Base-by-base conservation (phyloP, 495 filamentous ascomycete species). In the Neurospora sp. region DNA sequence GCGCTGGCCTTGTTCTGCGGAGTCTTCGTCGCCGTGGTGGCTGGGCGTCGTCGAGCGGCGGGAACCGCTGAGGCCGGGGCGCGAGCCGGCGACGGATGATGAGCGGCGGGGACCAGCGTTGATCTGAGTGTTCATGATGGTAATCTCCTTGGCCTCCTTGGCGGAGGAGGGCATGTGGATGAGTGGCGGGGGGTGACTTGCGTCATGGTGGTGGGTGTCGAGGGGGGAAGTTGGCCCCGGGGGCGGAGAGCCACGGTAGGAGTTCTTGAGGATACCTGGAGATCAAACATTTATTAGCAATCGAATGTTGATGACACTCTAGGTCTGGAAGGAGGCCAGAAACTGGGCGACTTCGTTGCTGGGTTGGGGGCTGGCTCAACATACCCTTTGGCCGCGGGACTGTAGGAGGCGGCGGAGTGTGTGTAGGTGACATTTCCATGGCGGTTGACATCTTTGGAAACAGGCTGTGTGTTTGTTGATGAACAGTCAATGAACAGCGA, bases 211-310 rank as follows among this genome's bases (percentile, higher is more conserved):
- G 70, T 79, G 72, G 70, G 78, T 76, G 69, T 81, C 79, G 69
- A 79, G 73, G 15, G 85, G 86, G n/a, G 86, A 88, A 69, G 78
- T 69, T 42, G 85, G 83, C 7, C 54, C 54, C 6, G 54, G 7
- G 39, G 85, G 81, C 48, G 83, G 85, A 13, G 90, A 91, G 76
- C 84, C 83, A 69, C 88, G 87, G 77, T 84, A 91, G 13, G 92
- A 91, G 83, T 98, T 98, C 85, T 99, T 99, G 76, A 99, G 89
- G 75, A 99, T 99, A 73, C 96, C 96, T 97, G 71, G 31, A 43
- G 7, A 42, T 40, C 17, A 28, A 43, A 1, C 40, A 70, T 17
- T 21, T 6, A 21, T 74, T 71, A 74, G 73, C 36, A 43, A 7
- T 62, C n/a, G 39, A 21, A 17, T 28, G 0, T 39, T 19, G 28